Evolutionary conservation across 1,284 basidiomycete genomes (phyloP).

Genomic region (Fistulinella cinereoalba): DNA sequence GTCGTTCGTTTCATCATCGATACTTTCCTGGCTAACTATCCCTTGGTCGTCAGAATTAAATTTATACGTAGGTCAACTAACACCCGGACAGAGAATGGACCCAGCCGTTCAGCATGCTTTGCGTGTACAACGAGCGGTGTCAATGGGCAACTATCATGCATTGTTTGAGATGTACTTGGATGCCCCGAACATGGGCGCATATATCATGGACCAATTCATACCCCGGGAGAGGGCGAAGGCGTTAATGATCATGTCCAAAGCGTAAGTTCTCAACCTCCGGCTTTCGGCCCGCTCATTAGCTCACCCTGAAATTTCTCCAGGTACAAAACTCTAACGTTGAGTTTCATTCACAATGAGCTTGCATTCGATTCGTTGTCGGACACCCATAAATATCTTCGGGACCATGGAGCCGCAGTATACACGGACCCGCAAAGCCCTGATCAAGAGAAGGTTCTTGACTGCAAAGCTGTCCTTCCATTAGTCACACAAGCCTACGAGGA

Average conservation of each 20-base stretch:
- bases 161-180: constrained; percentile 85
- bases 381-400: constrained; percentile 67
- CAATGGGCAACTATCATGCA: constrained; percentile 91
- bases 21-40: constrained; percentile 7
- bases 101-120: constrained; percentile 86
- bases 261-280: constrained; percentile 51
- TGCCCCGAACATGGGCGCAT: constrained; percentile 96
- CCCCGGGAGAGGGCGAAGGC: constrained; percentile 88
- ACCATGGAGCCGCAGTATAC: constrained; percentile 72
- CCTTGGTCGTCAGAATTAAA: constrained; percentile 72
- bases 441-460: constrained; percentile 62
- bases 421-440: constrained; percentile 60
- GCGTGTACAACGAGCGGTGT: constrained; percentile 81
- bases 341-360: constrained; percentile 78
- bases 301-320: constrained; percentile 42
- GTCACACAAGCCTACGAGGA: constrained; percentile 64
- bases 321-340: constrained; percentile 75
- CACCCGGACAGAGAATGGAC: constrained; percentile 80
- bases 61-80: constrained; percentile 93
- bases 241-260: constrained; percentile 87
- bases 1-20: constrained; percentile 24
- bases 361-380: constrained; percentile 74
- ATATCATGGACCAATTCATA: constrained; percentile 99
- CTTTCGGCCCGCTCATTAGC: constrained; percentile 2
- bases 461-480: constrained; percentile 52